phyloP scores from a whole-genome alignment of 1,284 basidiomycete genomes.

The Puccinia hordei region DNA sequence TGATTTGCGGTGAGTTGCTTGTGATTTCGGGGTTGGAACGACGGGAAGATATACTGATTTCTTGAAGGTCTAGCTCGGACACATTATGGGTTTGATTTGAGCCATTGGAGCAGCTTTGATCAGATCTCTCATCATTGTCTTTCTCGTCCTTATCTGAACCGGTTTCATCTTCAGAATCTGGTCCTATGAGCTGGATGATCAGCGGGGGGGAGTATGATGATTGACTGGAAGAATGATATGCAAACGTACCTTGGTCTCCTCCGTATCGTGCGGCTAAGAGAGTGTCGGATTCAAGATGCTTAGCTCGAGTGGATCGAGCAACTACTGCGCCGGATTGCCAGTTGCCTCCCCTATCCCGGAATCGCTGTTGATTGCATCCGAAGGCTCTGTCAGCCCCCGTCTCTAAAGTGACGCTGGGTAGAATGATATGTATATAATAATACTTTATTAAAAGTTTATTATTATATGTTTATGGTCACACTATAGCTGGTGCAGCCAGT shows the following conservation, averaged over 20 bases:
- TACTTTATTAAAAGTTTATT: too few species aligned
- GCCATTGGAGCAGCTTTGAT: neutral
- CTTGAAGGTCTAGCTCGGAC: neutral
- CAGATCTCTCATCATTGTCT: neutral
- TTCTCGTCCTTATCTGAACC: too few species aligned
- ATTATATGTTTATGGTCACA: too few species aligned
- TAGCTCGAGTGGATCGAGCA: neutral
- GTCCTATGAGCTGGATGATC: too few species aligned
- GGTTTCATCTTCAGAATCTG: neutral
- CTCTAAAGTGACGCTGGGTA: too few species aligned
- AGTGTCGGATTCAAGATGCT: neutral
- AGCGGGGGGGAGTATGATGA: too few species aligned
- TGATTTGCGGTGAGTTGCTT: neutral
- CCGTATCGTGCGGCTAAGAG: slow-evolving; percentile 10
- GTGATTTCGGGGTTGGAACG: neutral
- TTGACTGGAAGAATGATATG: neutral
- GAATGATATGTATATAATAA: too few species aligned
- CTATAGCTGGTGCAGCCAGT: too few species aligned
- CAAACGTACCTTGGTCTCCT: slow-evolving; percentile 1
- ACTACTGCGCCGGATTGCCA: slow-evolving; percentile 17
- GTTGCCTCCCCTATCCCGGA: slow-evolving; percentile 7
- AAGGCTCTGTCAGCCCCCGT: too few species aligned
- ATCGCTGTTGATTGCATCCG: slow-evolving; percentile 4
- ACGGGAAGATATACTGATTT: neutral
- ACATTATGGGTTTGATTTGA: neutral